phyloP scores from a whole-genome alignment of 495 filamentous ascomycete genomes.

The Chaetomidium leptoderma region DNA sequence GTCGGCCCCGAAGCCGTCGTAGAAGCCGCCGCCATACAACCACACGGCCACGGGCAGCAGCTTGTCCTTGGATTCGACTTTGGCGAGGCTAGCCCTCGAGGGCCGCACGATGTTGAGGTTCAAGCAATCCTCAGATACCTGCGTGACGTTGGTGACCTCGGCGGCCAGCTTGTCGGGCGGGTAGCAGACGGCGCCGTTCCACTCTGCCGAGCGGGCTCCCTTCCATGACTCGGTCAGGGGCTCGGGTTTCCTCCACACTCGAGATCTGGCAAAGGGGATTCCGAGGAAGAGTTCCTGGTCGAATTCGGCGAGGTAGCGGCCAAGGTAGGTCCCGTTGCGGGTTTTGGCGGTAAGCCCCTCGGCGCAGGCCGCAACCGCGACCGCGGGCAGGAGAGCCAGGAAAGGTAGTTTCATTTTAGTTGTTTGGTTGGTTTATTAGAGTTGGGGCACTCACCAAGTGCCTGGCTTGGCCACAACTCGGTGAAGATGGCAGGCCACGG shows the following conservation, averaged over 20 bases:
- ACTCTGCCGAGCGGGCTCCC: background rate
- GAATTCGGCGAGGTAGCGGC: background rate
- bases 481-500: too few relatives aligned
- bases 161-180: background rate
- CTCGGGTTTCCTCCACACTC: background rate
- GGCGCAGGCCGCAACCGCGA: background rate
- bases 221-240: background rate
- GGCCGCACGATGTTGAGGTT: slow-evolving; percentile 11
- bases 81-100: background rate
- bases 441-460: too few relatives aligned
- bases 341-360: background rate
- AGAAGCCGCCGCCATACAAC: slow-evolving; percentile 36
- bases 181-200: background rate
- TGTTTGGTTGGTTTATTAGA: too few relatives aligned
- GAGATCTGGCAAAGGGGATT: background rate
- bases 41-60: slow-evolving; percentile 11
- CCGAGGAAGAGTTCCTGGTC: background rate
- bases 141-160: background rate
- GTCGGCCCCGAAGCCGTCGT: slow-evolving; percentile 18
- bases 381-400: background rate
- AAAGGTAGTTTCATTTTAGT: background rate
- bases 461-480: too few relatives aligned
- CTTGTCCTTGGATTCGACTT: background rate
- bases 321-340: background rate
- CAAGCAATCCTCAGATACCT: slow-evolving; percentile 11